Evolutionary conservation across 169 alveolate species (phyloP), one percentile per base, ranked within the genome.

Genomic region (Cyclospora cayetanensis): DNA sequence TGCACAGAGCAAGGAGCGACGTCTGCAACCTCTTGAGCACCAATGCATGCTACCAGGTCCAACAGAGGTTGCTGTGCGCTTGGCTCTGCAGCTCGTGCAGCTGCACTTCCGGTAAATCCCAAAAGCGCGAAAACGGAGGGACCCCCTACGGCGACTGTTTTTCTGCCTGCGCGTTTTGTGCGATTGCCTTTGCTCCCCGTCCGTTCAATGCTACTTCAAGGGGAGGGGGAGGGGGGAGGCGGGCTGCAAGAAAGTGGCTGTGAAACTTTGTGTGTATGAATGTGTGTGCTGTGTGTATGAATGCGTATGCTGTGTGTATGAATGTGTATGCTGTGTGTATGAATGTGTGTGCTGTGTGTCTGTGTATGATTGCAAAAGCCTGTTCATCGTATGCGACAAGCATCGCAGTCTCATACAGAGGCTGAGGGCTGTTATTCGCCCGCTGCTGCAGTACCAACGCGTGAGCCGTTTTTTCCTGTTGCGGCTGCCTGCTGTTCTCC

Each of bases 81-180:
- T 68, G 29, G 92, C 87, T 39, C 86, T 87, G 39, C 39, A 43
- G 29, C 79, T 87, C 18, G 88, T 87, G 25, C 92, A 87, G 86
- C 65, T 87, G 27, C 85, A 87, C 65, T 70, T 66, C 92, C 65
- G 85, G 92, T 86, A 42, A 0, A 1, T 12, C 60, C 0, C 20
- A 12, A 46, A 46, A 46, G 60, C 60, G 60, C 60, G 11, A 22
- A 12, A 46, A 22, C 60, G 20, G 20, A 15, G n/a, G 35, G 35
- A 63, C 0, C 74, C 12, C 18, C 34, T 27, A 11, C 39, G 35
- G 11, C 41, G 0, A 7, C 11, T 15, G 82, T 9, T 12, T 35
- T 29, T 15, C 34, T 12, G n/a, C 25, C 25, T 68, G 82, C 46
- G 20, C 1, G 50, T 12, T 4, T 29, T 11, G 39, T 63, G 27